A percentile compares a stretch with the other conserved stretches of the same genome.
phyloP scores from a whole-genome alignment of 768 basidiomycete species.

The Gyrodon lividus region DNA sequence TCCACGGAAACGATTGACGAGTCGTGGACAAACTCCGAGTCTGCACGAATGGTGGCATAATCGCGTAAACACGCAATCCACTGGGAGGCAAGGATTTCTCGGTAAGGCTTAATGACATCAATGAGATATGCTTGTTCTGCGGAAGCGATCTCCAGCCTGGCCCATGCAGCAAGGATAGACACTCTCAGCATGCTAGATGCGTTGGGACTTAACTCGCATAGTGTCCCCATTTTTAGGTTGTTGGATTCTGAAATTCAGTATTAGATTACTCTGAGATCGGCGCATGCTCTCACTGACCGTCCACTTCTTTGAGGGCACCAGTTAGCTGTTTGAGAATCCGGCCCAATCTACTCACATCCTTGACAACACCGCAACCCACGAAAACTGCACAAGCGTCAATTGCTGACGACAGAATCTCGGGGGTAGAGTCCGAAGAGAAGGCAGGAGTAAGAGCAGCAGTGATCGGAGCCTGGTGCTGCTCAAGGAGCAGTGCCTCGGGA shows the following conservation, averaged over 20 bases:
- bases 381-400: constrained; percentile 93
- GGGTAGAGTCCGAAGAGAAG: constrained; percentile 92
- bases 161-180: constrained; percentile 93
- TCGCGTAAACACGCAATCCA: constrained; percentile 91
- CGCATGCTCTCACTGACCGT: constrained; percentile 49
- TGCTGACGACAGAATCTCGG: constrained; percentile 90
- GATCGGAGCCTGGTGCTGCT: constrained; percentile 98
- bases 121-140: constrained; percentile 70
- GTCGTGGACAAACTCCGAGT: constrained; percentile 83
- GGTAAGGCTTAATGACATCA: constrained; percentile 80
- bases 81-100: constrained; percentile 67
- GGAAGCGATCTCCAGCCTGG: constrained; percentile 82
- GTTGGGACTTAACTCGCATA: constrained; percentile 86
- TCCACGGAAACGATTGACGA: constrained; percentile 73
- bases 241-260: constrained; percentile 60
- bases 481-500: constrained; percentile 83
- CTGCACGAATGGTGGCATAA: constrained; percentile 87
- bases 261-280: constrained; percentile 5
- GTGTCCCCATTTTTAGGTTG: constrained; percentile 82
- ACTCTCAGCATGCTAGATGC: constrained; percentile 94
- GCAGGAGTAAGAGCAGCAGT: constrained; percentile 96
- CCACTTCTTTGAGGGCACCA: constrained; percentile 83
- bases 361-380: constrained; percentile 92
- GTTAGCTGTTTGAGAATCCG: constrained; percentile 89
- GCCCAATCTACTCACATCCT: constrained; percentile 89